Conservation (phyloP, 2,329 filamentous ascomycete genomes). For the Fusarium drepaniforme region DNA sequence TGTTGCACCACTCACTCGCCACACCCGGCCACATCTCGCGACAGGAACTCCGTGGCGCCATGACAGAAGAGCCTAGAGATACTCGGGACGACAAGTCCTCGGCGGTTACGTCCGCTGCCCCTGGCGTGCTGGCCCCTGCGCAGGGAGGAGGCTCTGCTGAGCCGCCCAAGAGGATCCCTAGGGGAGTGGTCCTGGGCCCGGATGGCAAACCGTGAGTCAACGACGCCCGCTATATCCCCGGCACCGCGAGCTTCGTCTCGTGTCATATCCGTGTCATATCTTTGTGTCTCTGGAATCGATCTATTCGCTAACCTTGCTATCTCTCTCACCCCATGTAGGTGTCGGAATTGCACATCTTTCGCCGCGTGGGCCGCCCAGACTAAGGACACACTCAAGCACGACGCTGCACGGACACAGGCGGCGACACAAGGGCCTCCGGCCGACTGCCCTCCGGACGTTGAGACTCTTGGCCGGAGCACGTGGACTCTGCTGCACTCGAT, state of each 20-base stretch:
- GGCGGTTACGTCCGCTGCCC: conserved; percentile 32
- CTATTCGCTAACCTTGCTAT: conserved; percentile 27
- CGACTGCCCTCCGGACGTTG: conserved; percentile 93
- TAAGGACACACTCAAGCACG: conserved; percentile 54
- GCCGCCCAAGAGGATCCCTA: conserved; percentile 69
- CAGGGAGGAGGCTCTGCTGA: conserved; percentile 44
- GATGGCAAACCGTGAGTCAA: conserved; percentile 85
- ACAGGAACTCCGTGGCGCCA: conserved; percentile 30
- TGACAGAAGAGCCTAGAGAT: conserved; percentile 45
- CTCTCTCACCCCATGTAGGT: conserved; percentile 37
- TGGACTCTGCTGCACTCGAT: conserved; percentile 97
- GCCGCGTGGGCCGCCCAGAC: conserved; percentile 65
- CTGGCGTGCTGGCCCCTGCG: conserved; percentile 36
- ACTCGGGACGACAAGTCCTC: conserved; percentile 34
- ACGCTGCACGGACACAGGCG: conserved; percentile 50
- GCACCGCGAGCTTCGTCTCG: background rate
- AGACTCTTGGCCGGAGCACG: conserved; percentile 84
- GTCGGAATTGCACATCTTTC: conserved; percentile 50
- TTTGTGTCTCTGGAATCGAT: conserved; percentile 16
- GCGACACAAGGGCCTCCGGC: conserved; percentile 55
- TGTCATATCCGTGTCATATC: conserved; percentile 8
- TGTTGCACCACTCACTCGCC: conserved; percentile 8
- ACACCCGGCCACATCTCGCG: conserved; percentile 25
- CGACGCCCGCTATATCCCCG: conserved; percentile 9
- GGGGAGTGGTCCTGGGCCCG: conserved; percentile 80